Evolutionary conservation across 164 flowering plant genomes (phyloP).

Genomic region (Annona squamosa): DNA sequence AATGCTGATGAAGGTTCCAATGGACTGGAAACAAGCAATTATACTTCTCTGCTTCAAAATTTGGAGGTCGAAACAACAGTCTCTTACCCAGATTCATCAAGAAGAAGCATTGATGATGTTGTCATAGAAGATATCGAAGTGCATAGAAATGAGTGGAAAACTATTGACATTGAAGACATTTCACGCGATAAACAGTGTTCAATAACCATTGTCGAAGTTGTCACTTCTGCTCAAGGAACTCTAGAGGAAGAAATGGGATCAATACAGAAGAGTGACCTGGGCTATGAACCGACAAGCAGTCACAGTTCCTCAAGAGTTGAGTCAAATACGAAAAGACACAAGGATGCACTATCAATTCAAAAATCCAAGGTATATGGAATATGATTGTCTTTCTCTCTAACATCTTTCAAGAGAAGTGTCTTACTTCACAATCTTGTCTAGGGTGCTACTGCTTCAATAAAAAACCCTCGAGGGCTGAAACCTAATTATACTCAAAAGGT

Average conservation of each 20-base stretch:
- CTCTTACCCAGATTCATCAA: not conserved
- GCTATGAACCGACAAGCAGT: not conserved
- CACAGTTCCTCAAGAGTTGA: conserved; percentile 1
- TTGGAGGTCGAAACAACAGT: not conserved
- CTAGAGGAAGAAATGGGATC: not conserved
- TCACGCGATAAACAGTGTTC: not conserved
- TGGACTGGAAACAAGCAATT: conserved; percentile 1
- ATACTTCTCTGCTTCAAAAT: not conserved
- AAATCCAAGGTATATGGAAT: conserved; percentile 5
- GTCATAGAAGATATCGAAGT: not conserved
- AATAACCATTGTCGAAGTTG: not conserved
- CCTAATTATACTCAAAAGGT: not conserved
- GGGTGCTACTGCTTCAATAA: not conserved
- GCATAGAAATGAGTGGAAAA: not conserved
- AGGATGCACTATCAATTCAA: conserved; percentile 4
- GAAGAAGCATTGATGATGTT: conserved; percentile 1
- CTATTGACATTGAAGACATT: not conserved
- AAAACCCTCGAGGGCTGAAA: too few relatives aligned
- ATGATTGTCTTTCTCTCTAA: not conserved
- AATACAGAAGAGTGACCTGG: not conserved
- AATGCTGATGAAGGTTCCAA: not conserved
- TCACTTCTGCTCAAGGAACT: conserved; percentile 1
- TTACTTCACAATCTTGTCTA: not conserved
- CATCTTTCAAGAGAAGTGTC: not conserved
- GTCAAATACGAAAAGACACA: not conserved